Conservation (phyloP, 129 eudicot species). For the Lactuca saligna region DNA sequence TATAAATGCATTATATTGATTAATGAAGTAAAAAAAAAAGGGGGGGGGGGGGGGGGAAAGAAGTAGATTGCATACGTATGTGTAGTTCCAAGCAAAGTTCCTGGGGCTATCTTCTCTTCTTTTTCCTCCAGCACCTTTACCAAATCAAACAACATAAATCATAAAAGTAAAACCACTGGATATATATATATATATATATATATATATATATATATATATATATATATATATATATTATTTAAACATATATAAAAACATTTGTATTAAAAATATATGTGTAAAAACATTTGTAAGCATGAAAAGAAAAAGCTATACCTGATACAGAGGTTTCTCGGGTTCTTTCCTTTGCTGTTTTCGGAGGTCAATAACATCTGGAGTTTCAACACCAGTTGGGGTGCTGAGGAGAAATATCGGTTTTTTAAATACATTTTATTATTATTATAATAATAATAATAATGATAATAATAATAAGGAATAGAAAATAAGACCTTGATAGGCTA, state of each 20-base stretch:
- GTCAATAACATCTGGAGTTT: constrained; percentile 98
- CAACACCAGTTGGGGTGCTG: constrained; percentile 98
- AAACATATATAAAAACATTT: not conserved
- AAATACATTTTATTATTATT: no score
- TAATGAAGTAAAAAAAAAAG: not conserved
- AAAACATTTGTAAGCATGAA: not conserved
- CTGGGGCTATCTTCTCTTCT: constrained; percentile 94
- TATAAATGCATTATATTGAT: no score
- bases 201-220: no score
- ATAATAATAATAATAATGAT: not conserved
- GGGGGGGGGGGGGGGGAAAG: no score
- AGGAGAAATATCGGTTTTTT: not conserved
- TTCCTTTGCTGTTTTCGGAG: constrained; percentile 99
- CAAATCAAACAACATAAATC: not conserved
- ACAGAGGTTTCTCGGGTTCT: constrained; percentile 95
- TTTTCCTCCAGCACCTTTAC: constrained; percentile 91
- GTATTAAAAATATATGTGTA: not conserved
- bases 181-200: not conserved
- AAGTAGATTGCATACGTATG: constrained; percentile 60
- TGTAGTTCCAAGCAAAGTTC: constrained; percentile 74
- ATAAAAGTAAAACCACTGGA: not conserved
- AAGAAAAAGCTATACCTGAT: constrained; percentile 50
- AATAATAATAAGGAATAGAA: not conserved
- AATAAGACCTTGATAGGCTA: constrained; percentile 75
- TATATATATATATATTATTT: no score